Evolutionary conservation across 805 yeast species (phyloP), one percentile per base, ranked within the genome.

Genomic region (Kodamaea fukazawae): DNA sequence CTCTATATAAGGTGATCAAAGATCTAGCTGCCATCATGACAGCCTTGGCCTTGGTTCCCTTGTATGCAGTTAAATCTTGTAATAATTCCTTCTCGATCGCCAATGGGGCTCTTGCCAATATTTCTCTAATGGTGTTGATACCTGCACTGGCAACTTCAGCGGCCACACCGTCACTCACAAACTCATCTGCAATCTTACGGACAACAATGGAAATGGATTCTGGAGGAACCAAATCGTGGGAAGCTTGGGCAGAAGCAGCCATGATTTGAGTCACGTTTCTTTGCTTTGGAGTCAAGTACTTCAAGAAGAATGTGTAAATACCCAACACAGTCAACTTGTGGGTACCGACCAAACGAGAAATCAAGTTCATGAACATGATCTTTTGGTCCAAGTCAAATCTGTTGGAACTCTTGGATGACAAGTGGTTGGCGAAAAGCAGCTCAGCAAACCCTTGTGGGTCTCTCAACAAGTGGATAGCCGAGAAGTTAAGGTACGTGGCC

Each of bases 371-470:
- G 46, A 93, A 77, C 41, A 86, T 76, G 47, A 93, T 87, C 55
- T 86, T 88, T 60, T 91, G 97, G 45, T 91, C 97, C 53, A 91
- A 70, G 55, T 79, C 82, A 53, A 86, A 84, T 53, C 77, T 80
- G 59, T 82, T 83, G 14, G 80, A 69, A 44, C 75, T 79, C 51
- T 84, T 83, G 30, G 84, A 78, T 35, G 83, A 74, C 44, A 91
- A 65, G 55, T 89, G 95, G 32, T 70, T 76, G 20, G 77, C 75
- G 55, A 81, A 93, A 41, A 93, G 68, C 43, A 71, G 76, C 49
- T 93, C 99, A 6, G 98, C 96, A 65, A 93, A 93, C 4, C 96
- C 96, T 61, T 93, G 99, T 7, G 99, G 99, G 59, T 93, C 99
- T 60, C 97, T 79, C 40, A 93, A 73, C 42, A 93, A 67, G 63